Base-by-base conservation (phyloP, 495 filamentous ascomycete genomes). In the Aspergillus conjunctus region DNA sequence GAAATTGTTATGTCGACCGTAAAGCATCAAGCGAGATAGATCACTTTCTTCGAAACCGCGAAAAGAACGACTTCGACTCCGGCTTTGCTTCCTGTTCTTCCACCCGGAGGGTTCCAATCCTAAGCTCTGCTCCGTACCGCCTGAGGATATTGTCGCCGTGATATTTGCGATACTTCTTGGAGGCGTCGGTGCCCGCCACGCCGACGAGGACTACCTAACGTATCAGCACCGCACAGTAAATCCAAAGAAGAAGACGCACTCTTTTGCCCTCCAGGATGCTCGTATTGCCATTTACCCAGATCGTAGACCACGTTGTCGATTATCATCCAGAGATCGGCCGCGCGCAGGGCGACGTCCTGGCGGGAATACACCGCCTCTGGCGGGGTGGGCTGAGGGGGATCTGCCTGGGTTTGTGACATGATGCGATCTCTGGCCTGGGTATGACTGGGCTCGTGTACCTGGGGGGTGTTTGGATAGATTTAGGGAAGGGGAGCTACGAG, bases 131-230 rank as follows among this genome's bases (percentile, higher is more conserved):
- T 12, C 53, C 59, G 26, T 62, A 62, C 18, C 33, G 12, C 15
- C 41, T 22, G 17, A 62, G 44, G 11, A 51, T 37, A 33, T 52
- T 51, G 7, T 57, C 53, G 1, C 59, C 53, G 48, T 62, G 59
- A 10, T 62, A 52, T 34, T 62, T 62, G 46, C 46, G 59, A 46
- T 56, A 62, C 37, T 62, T 57, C 20, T 57, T 62, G 34, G 45
- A 44, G n/a, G 59, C 59, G 21, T 62, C 59, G 43, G 59, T 57
- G 33, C 59, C 59, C 1, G 59, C 53, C 10, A 56, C 53, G 12
- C 44, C 20, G 20, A 56, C 30, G 1, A 57, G 54, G 14, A 62
- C 53, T 62, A 37, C 17, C 34, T 0, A 21, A 46, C n/a, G 2
- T n/a, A 18, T 52, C 26, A 44, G n/a, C 30, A 12, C 26, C 26